phyloP scores from a whole-genome alignment of 352 stramenopile genomes.

The Phytopythium oedochilum region DNA sequence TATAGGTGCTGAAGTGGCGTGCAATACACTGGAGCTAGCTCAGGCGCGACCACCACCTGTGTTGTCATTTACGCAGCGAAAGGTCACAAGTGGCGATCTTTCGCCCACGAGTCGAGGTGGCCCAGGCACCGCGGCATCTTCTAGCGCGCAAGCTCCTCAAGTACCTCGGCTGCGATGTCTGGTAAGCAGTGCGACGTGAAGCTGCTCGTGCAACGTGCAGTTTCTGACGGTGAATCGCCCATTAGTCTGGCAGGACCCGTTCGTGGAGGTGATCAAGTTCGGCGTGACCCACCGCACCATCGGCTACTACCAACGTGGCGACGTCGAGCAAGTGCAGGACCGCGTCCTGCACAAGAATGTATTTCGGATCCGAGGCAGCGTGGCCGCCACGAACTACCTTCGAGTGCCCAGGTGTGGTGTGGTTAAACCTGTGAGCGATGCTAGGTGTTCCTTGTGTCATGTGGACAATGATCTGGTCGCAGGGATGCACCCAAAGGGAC shows the following conservation, averaged over 20 bases:
- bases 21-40: no score
- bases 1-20: background rate
- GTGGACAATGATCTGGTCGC: background rate
- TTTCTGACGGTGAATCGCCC: background rate
- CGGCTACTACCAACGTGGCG: constrained; percentile 49
- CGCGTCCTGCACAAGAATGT: constrained; percentile 71
- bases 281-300: constrained; percentile 54
- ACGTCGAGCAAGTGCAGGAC: constrained; percentile 69
- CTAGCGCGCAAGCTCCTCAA: background rate
- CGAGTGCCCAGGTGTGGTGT: constrained; percentile 45
- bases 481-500: constrained; percentile 43
- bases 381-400: constrained; percentile 72
- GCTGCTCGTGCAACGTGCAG: background rate
- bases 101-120: background rate
- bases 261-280: constrained; percentile 83
- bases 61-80: background rate
- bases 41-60: no score
- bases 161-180: background rate
- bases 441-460: background rate
- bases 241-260: constrained; percentile 85
- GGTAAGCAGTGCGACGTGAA: background rate
- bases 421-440: no score
- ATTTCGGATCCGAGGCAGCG: constrained; percentile 65
- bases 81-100: constrained; percentile 4
- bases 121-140: background rate